phyloP scores from a whole-genome alignment of 2,329 filamentous ascomycete genomes.

The Stenocarpella maydis region DNA sequence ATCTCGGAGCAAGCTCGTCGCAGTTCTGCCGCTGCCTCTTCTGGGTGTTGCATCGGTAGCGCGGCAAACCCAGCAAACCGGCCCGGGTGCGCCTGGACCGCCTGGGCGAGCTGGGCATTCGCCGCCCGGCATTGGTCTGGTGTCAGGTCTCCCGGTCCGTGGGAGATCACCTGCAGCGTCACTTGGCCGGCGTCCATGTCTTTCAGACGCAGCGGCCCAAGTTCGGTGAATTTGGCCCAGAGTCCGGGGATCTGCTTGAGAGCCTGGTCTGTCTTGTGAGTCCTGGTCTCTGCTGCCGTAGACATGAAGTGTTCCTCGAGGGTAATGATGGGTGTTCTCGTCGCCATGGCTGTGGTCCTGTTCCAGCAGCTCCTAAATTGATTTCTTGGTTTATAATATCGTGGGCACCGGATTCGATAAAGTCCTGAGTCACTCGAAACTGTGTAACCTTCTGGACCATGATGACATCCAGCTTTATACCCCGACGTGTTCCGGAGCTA shows the following conservation, averaged over 20 bases:
- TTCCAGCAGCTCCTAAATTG: not conserved
- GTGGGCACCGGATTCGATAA: not conserved
- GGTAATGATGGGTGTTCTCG: slow-evolving; percentile 44
- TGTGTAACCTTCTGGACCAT: not conserved
- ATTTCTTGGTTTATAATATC: not conserved
- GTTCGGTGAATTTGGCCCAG: slow-evolving; percentile 39
- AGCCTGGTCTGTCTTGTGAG: slow-evolving; percentile 36
- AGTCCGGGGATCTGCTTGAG: slow-evolving; percentile 38
- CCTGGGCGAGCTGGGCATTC: slow-evolving; percentile 40
- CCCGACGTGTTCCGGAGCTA: not conserved
- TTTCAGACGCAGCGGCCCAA: slow-evolving; percentile 38
- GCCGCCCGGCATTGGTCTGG: slow-evolving; percentile 35
- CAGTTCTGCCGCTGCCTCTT: slow-evolving; percentile 52
- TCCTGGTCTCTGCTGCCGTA: slow-evolving; percentile 32
- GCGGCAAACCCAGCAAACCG: slow-evolving; percentile 42
- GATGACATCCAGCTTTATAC: not conserved
- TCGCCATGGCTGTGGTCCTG: not conserved
- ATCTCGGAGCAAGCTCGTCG: slow-evolving; percentile 48
- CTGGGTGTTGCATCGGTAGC: slow-evolving; percentile 43
- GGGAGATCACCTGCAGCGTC: slow-evolving; percentile 40
- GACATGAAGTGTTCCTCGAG: slow-evolving; percentile 53
- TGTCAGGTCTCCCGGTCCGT: slow-evolving; percentile 38
- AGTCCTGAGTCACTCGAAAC: not conserved
- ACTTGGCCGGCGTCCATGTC: slow-evolving; percentile 40
- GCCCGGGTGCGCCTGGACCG: slow-evolving; percentile 29